Evolutionary conservation across 2,329 filamentous ascomycete genomes (phyloP).

Genomic region (Neocucurbitaria cava): DNA sequence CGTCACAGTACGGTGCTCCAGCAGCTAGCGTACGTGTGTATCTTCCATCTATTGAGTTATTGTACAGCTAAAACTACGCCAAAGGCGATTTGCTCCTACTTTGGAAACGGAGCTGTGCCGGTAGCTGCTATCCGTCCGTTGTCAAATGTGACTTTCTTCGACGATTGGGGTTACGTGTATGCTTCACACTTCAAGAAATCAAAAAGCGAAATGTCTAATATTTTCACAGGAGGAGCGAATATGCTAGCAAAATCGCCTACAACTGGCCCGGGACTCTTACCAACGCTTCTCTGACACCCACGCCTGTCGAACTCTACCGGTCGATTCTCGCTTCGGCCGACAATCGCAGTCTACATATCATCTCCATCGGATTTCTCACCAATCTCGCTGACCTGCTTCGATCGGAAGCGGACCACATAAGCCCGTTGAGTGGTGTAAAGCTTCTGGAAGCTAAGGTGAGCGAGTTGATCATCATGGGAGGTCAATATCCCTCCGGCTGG

Average conservation of each 20-base stretch:
- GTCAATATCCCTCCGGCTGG: conserved; percentile 56
- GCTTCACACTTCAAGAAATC: neutral
- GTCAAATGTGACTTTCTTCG: neutral
- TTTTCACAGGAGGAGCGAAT: conserved; percentile 47
- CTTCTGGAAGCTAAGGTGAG: conserved; percentile 56
- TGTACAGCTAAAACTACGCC: neutral
- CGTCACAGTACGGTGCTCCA: neutral
- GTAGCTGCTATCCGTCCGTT: neutral
- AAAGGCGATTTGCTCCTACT: neutral
- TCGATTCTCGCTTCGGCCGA: conserved; percentile 50
- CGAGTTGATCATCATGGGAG: conserved; percentile 62
- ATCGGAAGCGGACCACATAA: conserved; percentile 52
- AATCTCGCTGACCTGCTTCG: conserved; percentile 58
- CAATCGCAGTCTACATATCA: conserved; percentile 55
- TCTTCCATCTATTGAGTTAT: neutral
- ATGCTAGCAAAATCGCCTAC: conserved; percentile 55
- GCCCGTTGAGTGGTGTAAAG: conserved; percentile 49
- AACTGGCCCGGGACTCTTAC: conserved; percentile 50
- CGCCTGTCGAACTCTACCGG: conserved; percentile 56
- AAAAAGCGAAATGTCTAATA: neutral
- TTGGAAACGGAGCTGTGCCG: neutral
- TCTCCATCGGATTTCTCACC: conserved; percentile 56
- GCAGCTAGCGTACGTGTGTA: neutral
- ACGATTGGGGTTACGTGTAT: neutral
- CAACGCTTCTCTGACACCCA: conserved; percentile 45